Evolutionary conservation across 805 yeast species (phyloP), one percentile per base, ranked within the genome.

Genomic region (Wickerhamomyces chambardii): DNA sequence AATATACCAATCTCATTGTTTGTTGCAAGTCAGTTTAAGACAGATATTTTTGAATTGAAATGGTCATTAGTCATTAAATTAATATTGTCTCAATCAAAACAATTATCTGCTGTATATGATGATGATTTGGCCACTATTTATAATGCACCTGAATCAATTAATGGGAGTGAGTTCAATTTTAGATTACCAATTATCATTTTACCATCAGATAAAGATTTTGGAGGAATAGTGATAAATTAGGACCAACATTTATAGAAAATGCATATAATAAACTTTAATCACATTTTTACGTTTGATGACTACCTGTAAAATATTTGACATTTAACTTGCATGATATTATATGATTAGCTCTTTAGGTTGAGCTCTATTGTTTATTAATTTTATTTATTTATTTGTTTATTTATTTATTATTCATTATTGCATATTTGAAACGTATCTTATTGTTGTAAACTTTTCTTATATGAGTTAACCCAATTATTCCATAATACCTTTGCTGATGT

Each of bases 141-240:
- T 12, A 50, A 52, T 28, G 63, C 66, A 0, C 55, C 45, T 27
- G 61, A 61, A 22, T 43, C 42, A 17, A 19, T 66, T 11, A 58
- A 53, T 17, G 71, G 71, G 7, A 51, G 47, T 17, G 66, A 58
- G 19, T 64, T 73, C 38, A 49, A 55, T 9, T 66, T 71, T 35
- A 55, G 65, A 29, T 47, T 73, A 6, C 77, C 78, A 2, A 28
- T 73, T 2, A 50, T 55, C 17, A 58, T 73, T 2, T 42, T 70
- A 15, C 75, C 77, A 2, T 53, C 71, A 5, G 58, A 65, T 27
- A 58, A 61, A 29, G 68, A 64, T 40, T 63, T 68, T 40, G 73
- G 73, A 28, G 78, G 77, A 7, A 59, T 71, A 8, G 2, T 4
- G 10, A 19, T 8, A 19, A 19, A 19, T 6, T 6, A 19, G 9